Percentiles rank a stretch among this genome's conserved stretches.
Conservation (phyloP, 2,329 filamentous ascomycete species). For the Penicillium sp. region DNA sequence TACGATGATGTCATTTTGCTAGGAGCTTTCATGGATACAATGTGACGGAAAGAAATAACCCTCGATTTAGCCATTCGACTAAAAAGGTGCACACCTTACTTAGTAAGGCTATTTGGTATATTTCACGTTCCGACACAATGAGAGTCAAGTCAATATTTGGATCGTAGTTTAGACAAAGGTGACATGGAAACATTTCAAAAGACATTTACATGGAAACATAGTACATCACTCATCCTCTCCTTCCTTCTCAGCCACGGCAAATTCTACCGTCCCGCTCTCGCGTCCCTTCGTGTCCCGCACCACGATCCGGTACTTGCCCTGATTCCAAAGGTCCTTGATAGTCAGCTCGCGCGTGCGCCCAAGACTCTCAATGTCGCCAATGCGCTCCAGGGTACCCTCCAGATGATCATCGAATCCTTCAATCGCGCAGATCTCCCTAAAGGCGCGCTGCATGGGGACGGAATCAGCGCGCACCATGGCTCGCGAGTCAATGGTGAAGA, state of each 20-base stretch:
- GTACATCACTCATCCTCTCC: conserved; percentile 28
- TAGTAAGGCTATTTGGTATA: too few species aligned
- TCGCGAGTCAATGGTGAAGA: conserved; percentile 86
- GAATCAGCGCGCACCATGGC: conserved; percentile 87
- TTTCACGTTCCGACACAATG: too few species aligned
- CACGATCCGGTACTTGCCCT: conserved; percentile 69
- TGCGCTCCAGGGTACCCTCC: conserved; percentile 75
- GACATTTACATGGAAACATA: not conserved
- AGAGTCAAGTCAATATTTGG: too few species aligned
- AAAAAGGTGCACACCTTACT: too few species aligned
- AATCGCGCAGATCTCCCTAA: conserved; percentile 72
- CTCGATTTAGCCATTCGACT: too few species aligned
- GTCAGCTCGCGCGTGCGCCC: conserved; percentile 92
- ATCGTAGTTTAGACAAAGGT: not conserved
- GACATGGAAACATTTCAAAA: not conserved
- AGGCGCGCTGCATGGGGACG: conserved; percentile 93
- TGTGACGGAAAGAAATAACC: too few species aligned
- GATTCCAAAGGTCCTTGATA: conserved; percentile 85
- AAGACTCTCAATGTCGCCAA: conserved; percentile 86
- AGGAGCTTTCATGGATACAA: conserved; percentile 1
- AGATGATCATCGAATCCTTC: conserved; percentile 77
- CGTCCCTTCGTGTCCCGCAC: conserved; percentile 46
- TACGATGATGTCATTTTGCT: conserved; percentile 34
- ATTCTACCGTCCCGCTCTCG: conserved; percentile 45
- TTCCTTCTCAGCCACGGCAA: conserved; percentile 41